Percentiles rank a stretch among this genome's conserved stretches.
These are phyloP conservation scores for Leishmania lainsoni DNA, from an alignment of 208 protist genomes.

Conservation along the genomic window DNA sequence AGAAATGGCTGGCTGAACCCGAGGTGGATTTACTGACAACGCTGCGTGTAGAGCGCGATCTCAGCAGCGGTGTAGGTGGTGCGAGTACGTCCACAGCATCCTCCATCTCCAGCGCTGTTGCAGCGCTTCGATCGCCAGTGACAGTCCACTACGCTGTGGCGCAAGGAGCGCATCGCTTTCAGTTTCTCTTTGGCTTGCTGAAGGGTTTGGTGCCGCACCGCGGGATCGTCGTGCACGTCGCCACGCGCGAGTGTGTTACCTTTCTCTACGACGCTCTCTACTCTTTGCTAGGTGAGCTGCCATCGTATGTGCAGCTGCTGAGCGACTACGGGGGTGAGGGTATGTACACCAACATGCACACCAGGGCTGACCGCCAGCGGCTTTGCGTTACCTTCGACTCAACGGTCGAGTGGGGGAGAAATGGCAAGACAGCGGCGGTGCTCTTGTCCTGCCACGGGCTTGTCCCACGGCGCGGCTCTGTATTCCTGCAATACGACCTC, in stretches of 20 bases:
- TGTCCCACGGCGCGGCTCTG: slow-evolving; percentile 41
- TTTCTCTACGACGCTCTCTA: slow-evolving; percentile 69
- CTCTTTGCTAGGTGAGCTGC: slow-evolving; percentile 50
- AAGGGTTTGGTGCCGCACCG: slow-evolving; percentile 42
- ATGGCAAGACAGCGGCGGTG: slow-evolving; percentile 44
- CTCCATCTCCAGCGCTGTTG: neutral
- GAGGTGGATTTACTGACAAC: slow-evolving; percentile 25
- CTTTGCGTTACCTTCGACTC: slow-evolving; percentile 51
- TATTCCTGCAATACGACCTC: slow-evolving; percentile 73
- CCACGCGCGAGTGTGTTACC: slow-evolving; percentile 57
- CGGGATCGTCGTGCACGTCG: slow-evolving; percentile 68
- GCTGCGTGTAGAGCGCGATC: slow-evolving; percentile 3
- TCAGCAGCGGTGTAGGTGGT: neutral
- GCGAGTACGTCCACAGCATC: neutral
- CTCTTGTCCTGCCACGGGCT: slow-evolving; percentile 68
- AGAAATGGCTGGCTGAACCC: slow-evolving; percentile 21
- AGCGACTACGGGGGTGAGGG: slow-evolving; percentile 71
- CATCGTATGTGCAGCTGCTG: slow-evolving; percentile 43
- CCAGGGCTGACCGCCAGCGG: slow-evolving; percentile 34
- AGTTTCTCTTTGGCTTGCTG: slow-evolving; percentile 63
- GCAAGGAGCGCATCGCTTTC: slow-evolving; percentile 60
- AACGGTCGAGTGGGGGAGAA: slow-evolving; percentile 23
- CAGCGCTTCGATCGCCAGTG: slow-evolving; percentile 25
- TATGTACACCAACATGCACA: slow-evolving; percentile 39
- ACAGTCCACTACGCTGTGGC: slow-evolving; percentile 67